phyloP scores from a whole-genome alignment of 192 early-diverging fungal genomes.

The Chytriomyces sp. region DNA sequence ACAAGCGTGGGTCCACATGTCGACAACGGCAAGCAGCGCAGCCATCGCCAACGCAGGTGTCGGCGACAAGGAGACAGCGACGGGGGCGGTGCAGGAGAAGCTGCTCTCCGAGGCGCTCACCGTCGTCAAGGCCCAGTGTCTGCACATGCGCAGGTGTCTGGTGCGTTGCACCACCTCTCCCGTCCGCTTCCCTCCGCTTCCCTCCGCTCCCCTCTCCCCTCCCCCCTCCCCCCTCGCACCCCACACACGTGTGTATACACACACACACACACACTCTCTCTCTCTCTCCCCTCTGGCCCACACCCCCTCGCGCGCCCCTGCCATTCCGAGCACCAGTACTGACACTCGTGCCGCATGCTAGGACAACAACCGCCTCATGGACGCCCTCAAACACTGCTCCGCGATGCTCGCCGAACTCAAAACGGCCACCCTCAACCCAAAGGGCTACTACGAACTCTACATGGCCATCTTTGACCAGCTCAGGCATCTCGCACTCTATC shows the following conservation, averaged over 20 bases:
- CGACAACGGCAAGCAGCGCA: background rate
- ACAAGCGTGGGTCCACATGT: background rate
- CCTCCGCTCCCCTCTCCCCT: background rate
- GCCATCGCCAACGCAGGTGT: background rate
- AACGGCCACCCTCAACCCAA: slow-evolving; percentile 92
- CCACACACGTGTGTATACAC: background rate
- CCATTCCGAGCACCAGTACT: background rate
- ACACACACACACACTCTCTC: background rate
- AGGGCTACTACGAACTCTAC: slow-evolving; percentile 99
- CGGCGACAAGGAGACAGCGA: background rate
- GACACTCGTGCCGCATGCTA: slow-evolving; percentile 27
- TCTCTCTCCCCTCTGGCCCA: background rate
- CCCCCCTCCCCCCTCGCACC: background rate
- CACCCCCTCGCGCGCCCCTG: background rate
- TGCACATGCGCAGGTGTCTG: slow-evolving; percentile 93
- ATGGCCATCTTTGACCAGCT: slow-evolving; percentile 98
- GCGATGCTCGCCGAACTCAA: slow-evolving; percentile 97
- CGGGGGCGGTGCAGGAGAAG: slow-evolving; percentile 68
- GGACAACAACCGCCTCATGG: slow-evolving; percentile 91
- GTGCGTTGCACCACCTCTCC: slow-evolving; percentile 50
- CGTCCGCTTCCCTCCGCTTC: background rate
- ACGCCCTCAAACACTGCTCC: slow-evolving; percentile 97
- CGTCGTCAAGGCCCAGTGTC: slow-evolving; percentile 91
- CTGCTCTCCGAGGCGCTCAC: slow-evolving; percentile 89
- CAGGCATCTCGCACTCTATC: slow-evolving; percentile 86